Evolutionary conservation across 352 stramenopile genomes (phyloP).

Genomic region (Phytophthora multivora): DNA sequence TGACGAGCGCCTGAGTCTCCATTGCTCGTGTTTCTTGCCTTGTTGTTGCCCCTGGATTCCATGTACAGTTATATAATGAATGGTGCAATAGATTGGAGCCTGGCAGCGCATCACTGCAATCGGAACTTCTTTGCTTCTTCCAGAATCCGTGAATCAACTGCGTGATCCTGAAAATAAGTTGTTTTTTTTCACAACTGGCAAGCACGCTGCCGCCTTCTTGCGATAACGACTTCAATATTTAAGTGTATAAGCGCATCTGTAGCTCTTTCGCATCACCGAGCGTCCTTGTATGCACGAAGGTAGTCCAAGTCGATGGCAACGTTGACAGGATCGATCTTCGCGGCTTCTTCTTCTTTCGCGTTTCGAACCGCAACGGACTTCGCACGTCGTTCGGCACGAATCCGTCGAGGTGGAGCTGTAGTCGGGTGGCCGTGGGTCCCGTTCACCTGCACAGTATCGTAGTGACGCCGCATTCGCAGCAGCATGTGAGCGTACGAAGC

Average conservation of each 20-base stretch:
- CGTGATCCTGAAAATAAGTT: no score
- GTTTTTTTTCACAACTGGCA: no score
- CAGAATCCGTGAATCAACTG: no score
- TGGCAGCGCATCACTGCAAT: not conserved
- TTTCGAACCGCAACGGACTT: constrained; percentile 19
- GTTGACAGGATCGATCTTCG: not conserved
- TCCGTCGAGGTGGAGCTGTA: constrained; percentile 27
- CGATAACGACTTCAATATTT: constrained; percentile 13
- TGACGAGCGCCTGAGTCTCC: constrained; percentile 11
- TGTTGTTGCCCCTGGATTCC: not conserved
- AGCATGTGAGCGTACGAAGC: constrained; percentile 34
- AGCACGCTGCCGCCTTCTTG: constrained; percentile 1
- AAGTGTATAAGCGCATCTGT: not conserved
- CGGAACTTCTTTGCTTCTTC: not conserved
- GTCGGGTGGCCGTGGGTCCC: constrained; percentile 11
- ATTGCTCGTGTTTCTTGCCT: constrained; percentile 1
- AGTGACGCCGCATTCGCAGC: constrained; percentile 32
- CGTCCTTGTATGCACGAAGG: constrained; percentile 35
- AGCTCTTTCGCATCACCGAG: constrained; percentile 9
- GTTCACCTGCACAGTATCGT: constrained; percentile 32
- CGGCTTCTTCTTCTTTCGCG: constrained; percentile 5
- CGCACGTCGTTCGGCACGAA: constrained; percentile 18
- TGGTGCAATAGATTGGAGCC: constrained; percentile 6
- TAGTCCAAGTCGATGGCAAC: constrained; percentile 33
- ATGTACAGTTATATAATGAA: not conserved